These are phyloP conservation scores for Dipteronia dyeriana DNA, from an alignment of 345 rosid genomes.

Conservation along the genomic window DNA sequence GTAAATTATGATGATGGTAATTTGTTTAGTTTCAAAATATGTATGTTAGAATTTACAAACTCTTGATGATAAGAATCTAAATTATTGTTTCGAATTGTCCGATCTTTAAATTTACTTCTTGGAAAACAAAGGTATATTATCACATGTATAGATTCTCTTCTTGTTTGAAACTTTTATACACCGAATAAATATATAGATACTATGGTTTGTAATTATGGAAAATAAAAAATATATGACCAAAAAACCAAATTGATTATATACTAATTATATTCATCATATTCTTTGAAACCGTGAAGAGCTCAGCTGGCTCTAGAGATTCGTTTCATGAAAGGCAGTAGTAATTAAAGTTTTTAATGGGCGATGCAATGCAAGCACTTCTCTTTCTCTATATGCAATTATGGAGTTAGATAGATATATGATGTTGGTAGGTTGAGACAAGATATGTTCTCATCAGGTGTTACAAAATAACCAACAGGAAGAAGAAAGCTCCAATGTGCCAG, in stretches of 20 bases:
- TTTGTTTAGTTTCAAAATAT: too few relatives aligned
- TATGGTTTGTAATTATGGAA: not conserved
- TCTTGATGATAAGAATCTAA: too few relatives aligned
- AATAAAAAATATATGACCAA: too few relatives aligned
- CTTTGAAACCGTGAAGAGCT: too few relatives aligned
- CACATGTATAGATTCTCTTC: too few relatives aligned
- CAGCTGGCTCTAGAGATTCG: too few relatives aligned
- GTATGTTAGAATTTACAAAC: too few relatives aligned
- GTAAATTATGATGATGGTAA: too few relatives aligned
- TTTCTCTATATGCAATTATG: not conserved
- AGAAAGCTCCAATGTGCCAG: slow-evolving; percentile 14
- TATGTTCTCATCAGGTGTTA: slow-evolving; percentile 3
- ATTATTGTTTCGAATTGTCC: too few relatives aligned
- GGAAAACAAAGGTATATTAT: not conserved
- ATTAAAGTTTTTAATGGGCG: not conserved
- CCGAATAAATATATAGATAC: not conserved
- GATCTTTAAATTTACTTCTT: too few relatives aligned
- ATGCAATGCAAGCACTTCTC: not conserved
- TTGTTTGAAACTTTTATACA: not conserved
- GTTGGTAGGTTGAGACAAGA: slow-evolving; percentile 15
- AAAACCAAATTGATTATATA: not conserved
- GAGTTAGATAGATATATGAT: not conserved
- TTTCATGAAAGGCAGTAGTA: not conserved
- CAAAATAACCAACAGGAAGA: not conserved
- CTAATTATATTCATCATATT: too few relatives aligned